Percentiles rank a stretch among this genome's conserved stretches.
These are phyloP conservation scores for Pythium phragmiticola DNA, from an alignment of 352 stramenopile species.

Conservation along the genomic window DNA sequence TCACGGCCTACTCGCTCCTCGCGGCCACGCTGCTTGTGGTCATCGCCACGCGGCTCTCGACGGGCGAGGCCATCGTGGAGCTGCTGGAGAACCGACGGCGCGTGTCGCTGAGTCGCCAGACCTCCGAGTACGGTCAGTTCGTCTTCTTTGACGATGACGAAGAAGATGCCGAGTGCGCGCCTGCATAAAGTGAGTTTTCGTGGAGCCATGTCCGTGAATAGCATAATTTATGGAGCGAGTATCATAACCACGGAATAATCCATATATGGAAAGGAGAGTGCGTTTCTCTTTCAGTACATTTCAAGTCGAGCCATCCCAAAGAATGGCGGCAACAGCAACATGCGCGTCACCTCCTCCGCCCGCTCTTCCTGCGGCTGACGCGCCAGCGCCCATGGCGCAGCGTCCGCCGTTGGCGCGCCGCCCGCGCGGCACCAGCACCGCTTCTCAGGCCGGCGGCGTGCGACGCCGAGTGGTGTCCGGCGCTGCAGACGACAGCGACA, in stretches of 20 bases:
- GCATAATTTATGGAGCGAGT: conserved; percentile 11
- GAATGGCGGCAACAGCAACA: conserved; percentile 18
- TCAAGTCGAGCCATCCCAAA: not conserved
- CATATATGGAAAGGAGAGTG: not conserved
- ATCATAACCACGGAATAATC: not conserved
- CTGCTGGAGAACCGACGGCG: conserved; percentile 40
- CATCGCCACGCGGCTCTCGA: conserved; percentile 36
- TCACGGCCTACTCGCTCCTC: conserved; percentile 49
- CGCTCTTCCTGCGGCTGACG: not conserved
- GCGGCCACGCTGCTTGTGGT: conserved; percentile 34
- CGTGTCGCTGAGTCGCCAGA: conserved; percentile 49
- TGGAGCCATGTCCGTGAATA: not conserved
- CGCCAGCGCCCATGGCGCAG: conserved; percentile 5
- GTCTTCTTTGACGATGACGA: conserved; percentile 74
- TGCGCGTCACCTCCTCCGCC: not conserved
- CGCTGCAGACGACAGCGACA: conserved; percentile 3
- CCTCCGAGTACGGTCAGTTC: conserved; percentile 75
- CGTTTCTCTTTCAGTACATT: conserved; percentile 1
- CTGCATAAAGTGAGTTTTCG: conserved; percentile 10
- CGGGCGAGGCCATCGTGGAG: conserved; percentile 31
- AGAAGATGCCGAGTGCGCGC: conserved; percentile 24
- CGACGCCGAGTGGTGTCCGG: not conserved
- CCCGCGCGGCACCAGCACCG: not conserved
- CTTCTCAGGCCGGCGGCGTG: conserved; percentile 5
- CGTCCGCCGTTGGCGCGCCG: conserved; percentile 10